phyloP scores from a whole-genome alignment of 169 alveolate species.

The Plasmodium blacklocki region DNA sequence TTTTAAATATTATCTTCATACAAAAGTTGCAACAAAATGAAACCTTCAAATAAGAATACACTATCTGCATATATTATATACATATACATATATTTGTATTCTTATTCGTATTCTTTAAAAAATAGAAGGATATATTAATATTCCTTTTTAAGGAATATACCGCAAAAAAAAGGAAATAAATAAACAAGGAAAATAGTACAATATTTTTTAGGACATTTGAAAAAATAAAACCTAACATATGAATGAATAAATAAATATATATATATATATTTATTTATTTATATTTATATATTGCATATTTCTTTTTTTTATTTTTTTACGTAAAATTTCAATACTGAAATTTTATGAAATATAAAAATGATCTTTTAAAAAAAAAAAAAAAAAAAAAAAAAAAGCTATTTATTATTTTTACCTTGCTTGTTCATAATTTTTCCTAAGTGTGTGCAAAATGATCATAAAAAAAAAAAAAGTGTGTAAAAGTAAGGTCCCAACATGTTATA shows the following conservation, averaged over 20 bases:
- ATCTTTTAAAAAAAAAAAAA: neutral
- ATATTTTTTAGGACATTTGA: neutral
- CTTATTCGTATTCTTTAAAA: neutral
- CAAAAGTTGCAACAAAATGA: too few relatives aligned
- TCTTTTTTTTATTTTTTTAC: too few relatives aligned
- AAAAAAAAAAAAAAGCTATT: neutral
- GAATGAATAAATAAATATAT: neutral
- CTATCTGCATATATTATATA: too few relatives aligned
- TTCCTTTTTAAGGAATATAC: neutral
- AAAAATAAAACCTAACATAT: slow-evolving; percentile 7
- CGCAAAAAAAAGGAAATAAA: neutral
- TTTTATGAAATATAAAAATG: too few relatives aligned
- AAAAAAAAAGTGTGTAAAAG: slow-evolving; percentile 6
- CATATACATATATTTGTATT: too few relatives aligned
- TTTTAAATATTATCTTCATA: too few relatives aligned
- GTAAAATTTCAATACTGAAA: too few relatives aligned
- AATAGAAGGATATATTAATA: neutral
- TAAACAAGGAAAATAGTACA: neutral
- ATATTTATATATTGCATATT: too few relatives aligned
- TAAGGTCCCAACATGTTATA: neutral
- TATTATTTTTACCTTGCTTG: neutral
- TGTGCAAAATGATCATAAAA: neutral
- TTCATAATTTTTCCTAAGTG: neutral
- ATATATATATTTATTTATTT: neutral
- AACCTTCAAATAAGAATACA: too few relatives aligned